phyloP scores from a whole-genome alignment of 2,329 filamentous ascomycete genomes.

The Fusarium buharicum region DNA sequence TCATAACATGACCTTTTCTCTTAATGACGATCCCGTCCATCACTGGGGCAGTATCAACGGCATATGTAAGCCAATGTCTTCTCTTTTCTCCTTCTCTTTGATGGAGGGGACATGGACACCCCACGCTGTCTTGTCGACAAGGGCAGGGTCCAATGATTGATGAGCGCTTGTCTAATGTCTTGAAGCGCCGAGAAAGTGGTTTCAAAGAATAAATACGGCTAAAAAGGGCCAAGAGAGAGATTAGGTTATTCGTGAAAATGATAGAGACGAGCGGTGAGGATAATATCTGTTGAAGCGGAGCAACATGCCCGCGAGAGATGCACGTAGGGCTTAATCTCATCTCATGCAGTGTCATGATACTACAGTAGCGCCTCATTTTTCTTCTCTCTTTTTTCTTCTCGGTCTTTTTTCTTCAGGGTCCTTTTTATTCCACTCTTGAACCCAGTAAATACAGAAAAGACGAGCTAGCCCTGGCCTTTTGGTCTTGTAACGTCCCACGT shows the following conservation, averaged over 20 bases:
- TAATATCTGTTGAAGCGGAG: conserved; percentile 16
- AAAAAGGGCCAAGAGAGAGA: conserved; percentile 8
- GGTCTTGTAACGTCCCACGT: conserved; percentile 11
- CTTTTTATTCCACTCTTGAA: conserved; percentile 4
- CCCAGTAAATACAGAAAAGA: not conserved
- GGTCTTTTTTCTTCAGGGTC: conserved; percentile 27
- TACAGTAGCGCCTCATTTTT: conserved; percentile 1
- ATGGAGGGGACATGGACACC: conserved; percentile 3
- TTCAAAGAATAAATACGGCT: conserved; percentile 8
- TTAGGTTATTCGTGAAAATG: not conserved
- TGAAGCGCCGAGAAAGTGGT: conserved; percentile 9
- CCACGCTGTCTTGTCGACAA: conserved; percentile 5
- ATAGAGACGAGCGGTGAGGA: conserved; percentile 26
- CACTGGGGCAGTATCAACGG: conserved; percentile 14
- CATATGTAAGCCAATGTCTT: not conserved
- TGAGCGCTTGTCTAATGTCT: conserved; percentile 24
- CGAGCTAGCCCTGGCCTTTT: not conserved
- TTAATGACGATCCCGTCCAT: conserved; percentile 16
- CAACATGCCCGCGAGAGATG: conserved; percentile 8
- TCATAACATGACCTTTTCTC: conserved; percentile 17
- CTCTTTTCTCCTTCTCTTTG: not conserved
- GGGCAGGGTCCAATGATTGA: conserved; percentile 23
- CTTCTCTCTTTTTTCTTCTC: conserved; percentile 2
- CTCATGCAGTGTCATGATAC: conserved; percentile 14
- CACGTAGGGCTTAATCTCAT: conserved; percentile 17